Evolutionary conservation across 768 basidiomycete genomes (phyloP), one percentile per base, ranked within the genome.

Genomic region (Fibroporia radiculosa): DNA sequence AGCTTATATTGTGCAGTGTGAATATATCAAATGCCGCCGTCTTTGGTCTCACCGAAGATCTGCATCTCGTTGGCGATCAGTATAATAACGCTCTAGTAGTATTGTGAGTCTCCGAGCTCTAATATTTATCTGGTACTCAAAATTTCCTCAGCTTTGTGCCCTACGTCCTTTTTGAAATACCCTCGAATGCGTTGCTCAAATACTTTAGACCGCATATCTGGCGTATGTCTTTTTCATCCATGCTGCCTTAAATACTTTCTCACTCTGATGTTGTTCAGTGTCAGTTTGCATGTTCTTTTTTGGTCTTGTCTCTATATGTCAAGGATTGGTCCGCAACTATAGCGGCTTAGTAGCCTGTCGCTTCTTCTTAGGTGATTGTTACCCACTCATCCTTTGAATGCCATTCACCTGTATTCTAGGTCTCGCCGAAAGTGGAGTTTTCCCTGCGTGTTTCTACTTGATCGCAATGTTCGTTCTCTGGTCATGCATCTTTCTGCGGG

Each of bases 301-400:
- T 60, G 69, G 69, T 11, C 41, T 68, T 11, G 60, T 65, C 22
- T 61, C 62, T 40, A 48, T 62, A 14, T 58, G 65, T 19, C 62
- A 62, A 45, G 62, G 62, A 22, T 48, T 62, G 29, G 50, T 63
- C 39, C 59, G 61, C 27, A 61, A 55, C 36, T 58, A 61, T 32
- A 57, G 53, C 25, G 68, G 68, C 0, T 58, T 71, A 41, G 54
- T 69, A 22, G 62, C 63, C 11, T 62, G 63, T 34, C 59, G 70
- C 23, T 64, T 71, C 50, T 62, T 66, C 48, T 53, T 68, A 10
- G 68, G 67, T 28, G 42, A 22, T 16, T 35, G 7, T 10, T 3
- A 20, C 47, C 55, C 23, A 59, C 11, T 31, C 20, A 2, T 26
- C 34, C 26, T 34, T 38, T 18, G 23, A 19, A 4, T 28, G 11